Conservation (phyloP, 164 flowering plant genomes). For the Vitis vinifera region DNA sequence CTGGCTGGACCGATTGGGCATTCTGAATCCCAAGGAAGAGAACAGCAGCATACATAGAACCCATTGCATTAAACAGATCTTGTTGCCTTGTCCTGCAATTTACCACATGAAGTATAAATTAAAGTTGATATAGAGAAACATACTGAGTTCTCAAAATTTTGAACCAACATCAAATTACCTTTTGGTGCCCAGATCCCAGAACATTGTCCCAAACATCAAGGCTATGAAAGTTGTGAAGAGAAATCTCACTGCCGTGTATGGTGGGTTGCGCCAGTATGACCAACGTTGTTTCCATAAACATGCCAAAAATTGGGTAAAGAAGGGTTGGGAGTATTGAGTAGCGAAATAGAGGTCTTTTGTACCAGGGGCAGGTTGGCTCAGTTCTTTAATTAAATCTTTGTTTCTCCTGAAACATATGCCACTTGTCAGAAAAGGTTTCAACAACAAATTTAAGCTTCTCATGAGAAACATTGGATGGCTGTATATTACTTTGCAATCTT, state of each 20-base stretch:
- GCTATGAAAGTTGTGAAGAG: slow-evolving; percentile 32
- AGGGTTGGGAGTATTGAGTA: slow-evolving; percentile 33
- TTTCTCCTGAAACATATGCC: slow-evolving; percentile 39
- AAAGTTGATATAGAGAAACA: not conserved
- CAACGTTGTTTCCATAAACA: slow-evolving; percentile 46
- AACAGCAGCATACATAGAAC: slow-evolving; percentile 44
- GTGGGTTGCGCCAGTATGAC: slow-evolving; percentile 54
- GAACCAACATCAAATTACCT: slow-evolving; percentile 19
- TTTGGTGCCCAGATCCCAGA: slow-evolving; percentile 43
- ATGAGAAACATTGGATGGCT: too few relatives aligned
- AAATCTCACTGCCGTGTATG: slow-evolving; percentile 39
- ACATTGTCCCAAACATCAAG: slow-evolving; percentile 40
- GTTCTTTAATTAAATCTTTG: slow-evolving; percentile 35
- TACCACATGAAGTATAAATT: not conserved
- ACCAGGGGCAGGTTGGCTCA: slow-evolving; percentile 34
- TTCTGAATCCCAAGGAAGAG: slow-evolving; percentile 41
- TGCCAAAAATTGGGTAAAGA: slow-evolving; percentile 36
- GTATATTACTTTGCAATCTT: too few relatives aligned
- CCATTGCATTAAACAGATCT: slow-evolving; percentile 44
- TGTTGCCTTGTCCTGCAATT: slow-evolving; percentile 30
- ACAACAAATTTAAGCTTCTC: too few relatives aligned
- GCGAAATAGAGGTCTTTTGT: slow-evolving; percentile 39
- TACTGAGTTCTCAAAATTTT: not conserved
- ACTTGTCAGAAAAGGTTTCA: not conserved
- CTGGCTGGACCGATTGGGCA: slow-evolving; percentile 37